A percentile compares a stretch with the other conserved stretches of the same genome.
These are phyloP conservation scores for Citrullus amarus DNA, from an alignment of 306 rosid genomes.

Conservation along the genomic window DNA sequence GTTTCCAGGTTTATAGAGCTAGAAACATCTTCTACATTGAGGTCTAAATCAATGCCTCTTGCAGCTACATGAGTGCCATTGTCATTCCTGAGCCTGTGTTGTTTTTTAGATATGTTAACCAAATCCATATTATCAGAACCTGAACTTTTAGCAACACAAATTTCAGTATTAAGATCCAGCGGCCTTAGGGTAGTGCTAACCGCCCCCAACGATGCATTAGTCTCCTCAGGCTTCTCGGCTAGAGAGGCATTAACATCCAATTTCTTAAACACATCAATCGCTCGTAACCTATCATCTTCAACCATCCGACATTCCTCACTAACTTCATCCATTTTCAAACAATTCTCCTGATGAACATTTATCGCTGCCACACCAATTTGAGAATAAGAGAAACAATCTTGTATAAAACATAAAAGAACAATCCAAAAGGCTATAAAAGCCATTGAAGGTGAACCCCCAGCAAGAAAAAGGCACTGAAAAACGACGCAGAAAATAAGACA, in stretches of 20 bases:
- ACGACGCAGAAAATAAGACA: not conserved
- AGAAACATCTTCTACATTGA: conserved; percentile 56
- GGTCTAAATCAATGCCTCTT: conserved; percentile 45
- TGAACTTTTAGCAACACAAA: conserved; percentile 16
- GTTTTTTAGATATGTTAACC: conserved; percentile 20
- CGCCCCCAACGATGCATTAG: not conserved
- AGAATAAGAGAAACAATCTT: not conserved
- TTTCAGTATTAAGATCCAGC: conserved; percentile 49
- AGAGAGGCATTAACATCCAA: conserved; percentile 25
- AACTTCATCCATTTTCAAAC: conserved; percentile 20
- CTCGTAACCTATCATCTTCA: conserved; percentile 34
- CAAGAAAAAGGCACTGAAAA: not conserved
- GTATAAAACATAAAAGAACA: not conserved
- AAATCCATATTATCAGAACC: conserved; percentile 17
- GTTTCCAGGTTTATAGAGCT: conserved; percentile 34
- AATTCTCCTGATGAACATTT: conserved; percentile 4
- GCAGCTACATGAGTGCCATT: conserved; percentile 18
- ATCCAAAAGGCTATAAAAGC: not conserved
- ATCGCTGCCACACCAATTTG: conserved; percentile 26
- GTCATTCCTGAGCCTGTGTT: conserved; percentile 12
- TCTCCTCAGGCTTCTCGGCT: conserved; percentile 21
- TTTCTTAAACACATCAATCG: conserved; percentile 25
- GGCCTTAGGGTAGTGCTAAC: conserved; percentile 12
- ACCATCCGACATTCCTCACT: conserved; percentile 16
- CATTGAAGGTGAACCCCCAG: not conserved